Conservation (phyloP, 306 rosid species). For the Vigna radiata region DNA sequence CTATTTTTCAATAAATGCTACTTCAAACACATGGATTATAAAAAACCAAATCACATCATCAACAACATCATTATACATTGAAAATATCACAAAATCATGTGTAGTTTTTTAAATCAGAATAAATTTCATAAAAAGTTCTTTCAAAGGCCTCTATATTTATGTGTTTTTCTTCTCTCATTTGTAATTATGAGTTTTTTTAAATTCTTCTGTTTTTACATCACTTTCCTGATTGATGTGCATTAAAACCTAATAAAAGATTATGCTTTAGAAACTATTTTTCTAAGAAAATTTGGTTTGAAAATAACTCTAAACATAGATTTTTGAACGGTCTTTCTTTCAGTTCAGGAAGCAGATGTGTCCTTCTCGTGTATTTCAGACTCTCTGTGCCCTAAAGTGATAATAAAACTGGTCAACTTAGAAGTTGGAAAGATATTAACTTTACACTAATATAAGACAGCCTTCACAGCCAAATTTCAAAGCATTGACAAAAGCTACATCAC, state of each 20-base stretch:
- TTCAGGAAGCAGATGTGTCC: conserved; percentile 10
- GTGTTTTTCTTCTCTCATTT: too few relatives aligned
- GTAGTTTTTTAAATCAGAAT: too few relatives aligned
- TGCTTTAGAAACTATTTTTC: neutral
- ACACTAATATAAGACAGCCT: conserved; percentile 34
- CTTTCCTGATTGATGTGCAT: neutral
- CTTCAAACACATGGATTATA: too few relatives aligned
- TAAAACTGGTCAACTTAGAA: conserved; percentile 33
- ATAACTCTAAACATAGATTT: conserved; percentile 8
- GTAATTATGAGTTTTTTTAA: neutral
- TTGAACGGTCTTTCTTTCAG: conserved; percentile 26
- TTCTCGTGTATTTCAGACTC: conserved; percentile 21
- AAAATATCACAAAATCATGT: too few relatives aligned
- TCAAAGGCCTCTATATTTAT: too few relatives aligned
- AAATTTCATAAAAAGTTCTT: too few relatives aligned
- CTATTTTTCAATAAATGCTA: too few relatives aligned
- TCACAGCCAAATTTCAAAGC: conserved; percentile 15
- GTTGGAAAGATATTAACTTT: conserved; percentile 36
- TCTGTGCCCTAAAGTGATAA: conserved; percentile 20
- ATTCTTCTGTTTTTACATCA: conserved; percentile 1
- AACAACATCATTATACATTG: too few relatives aligned
- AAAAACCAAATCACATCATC: too few relatives aligned
- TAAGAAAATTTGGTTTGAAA: conserved; percentile 24
- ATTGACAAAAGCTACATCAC: conserved; percentile 28
- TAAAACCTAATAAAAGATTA: neutral